Evolutionary conservation across 805 yeast genomes (phyloP).

Genomic region (Debaryomyces tyrocola): DNA sequence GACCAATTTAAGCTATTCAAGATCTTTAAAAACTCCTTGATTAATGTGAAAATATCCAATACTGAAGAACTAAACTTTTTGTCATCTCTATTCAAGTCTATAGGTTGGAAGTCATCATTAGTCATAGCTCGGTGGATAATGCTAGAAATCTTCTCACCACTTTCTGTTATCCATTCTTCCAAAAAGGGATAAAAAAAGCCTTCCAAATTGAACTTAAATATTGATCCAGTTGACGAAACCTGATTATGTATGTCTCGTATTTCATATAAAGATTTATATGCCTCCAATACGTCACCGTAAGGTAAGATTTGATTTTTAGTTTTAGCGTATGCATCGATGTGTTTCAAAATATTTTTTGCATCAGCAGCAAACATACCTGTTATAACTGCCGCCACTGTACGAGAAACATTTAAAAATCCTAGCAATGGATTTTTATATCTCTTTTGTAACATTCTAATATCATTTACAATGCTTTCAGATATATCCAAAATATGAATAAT

Average conservation of each 20-base stretch:
- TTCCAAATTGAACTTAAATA: slow-evolving; percentile 58
- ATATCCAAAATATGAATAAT: slow-evolving; percentile 57
- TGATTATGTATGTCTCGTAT: slow-evolving; percentile 53
- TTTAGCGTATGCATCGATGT: slow-evolving; percentile 44
- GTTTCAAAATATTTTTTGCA: slow-evolving; percentile 48
- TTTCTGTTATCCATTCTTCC: slow-evolving; percentile 41
- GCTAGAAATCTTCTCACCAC: slow-evolving; percentile 44
- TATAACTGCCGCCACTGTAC: slow-evolving; percentile 48
- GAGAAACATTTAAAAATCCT: slow-evolving; percentile 54
- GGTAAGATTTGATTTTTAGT: slow-evolving; percentile 36
- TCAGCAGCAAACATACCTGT: slow-evolving; percentile 56
- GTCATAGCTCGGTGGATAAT: slow-evolving; percentile 57
- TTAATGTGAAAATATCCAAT: slow-evolving; percentile 62
- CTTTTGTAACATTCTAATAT: slow-evolving; percentile 54
- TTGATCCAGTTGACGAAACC: slow-evolving; percentile 37
- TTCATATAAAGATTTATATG: slow-evolving; percentile 54
- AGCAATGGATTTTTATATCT: slow-evolving; percentile 62
- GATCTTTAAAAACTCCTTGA: slow-evolving; percentile 57
- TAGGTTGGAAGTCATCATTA: slow-evolving; percentile 57
- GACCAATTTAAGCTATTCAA: slow-evolving; percentile 66
- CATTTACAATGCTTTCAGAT: slow-evolving; percentile 51
- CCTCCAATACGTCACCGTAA: slow-evolving; percentile 56
- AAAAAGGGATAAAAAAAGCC: slow-evolving; percentile 45
- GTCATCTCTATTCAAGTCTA: slow-evolving; percentile 42
- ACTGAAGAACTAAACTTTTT: slow-evolving; percentile 60